Base-by-base conservation (phyloP, 176 grass and related monocot genomes). In the Bromus sterilis region DNA sequence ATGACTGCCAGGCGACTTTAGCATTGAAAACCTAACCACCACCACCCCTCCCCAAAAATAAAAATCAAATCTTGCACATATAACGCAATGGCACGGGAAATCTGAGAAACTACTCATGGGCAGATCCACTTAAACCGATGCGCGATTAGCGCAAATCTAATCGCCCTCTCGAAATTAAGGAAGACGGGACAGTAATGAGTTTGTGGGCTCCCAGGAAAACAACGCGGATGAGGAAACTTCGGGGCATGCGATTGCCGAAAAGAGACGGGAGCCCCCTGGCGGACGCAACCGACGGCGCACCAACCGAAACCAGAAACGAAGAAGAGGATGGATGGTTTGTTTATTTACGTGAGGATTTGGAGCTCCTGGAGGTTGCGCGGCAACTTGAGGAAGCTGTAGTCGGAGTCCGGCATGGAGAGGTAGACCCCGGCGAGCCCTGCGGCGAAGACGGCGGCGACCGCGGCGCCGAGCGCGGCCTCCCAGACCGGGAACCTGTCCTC, bases 311-410 rank as follows among this genome's bases (percentile, higher is more conserved):
- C 63, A 11, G 42, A 78, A 57, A 79, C 18, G 30, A 7, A 37
- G 18, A 23, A 6, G 9, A 36, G 12, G 23, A 14, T 0, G 1
- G 6, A 25, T 53, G 58, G 51, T 81, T n/a, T n/a, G n/a, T n/a
- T n/a, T n/a, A n/a, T n/a, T n/a, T 89, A 99, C 96, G 88, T 95
- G 69, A 99, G 88, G 78, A 86, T 86, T 84, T 95, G 90, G 80
- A 99, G 89, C 62, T 99, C 96, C 18, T 94, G 80, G 53, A 95
- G 88, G 43, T 87, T 90, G 46, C 42, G 85, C 0, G 90, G 90
- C 36, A 94, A 43, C 82, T 92, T 92, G 73, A 89, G 89, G 73
- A 94, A 85, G 81, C 80, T 91, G 84, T 89, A 90, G 85, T 93
- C 91, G 53, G 81, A 88, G 78, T 88, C 74, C 73, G 92, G 92